Percentiles rank a stretch among this genome's conserved stretches.
phyloP scores from a whole-genome alignment of 257 asterid genomes.

The Solanum chiquidenum region DNA sequence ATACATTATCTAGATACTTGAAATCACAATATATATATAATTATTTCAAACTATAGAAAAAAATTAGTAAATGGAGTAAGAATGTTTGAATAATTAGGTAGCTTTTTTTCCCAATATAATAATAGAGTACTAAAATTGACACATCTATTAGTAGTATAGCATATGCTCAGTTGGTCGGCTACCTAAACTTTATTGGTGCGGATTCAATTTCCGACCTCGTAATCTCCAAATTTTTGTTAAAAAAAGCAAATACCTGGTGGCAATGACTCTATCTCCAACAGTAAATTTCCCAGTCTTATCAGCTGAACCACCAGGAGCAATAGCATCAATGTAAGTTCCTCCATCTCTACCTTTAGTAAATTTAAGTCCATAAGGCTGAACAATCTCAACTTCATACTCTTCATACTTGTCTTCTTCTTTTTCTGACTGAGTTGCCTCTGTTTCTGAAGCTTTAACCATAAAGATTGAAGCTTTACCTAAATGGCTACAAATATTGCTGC shows the following conservation, averaged over 20 bases:
- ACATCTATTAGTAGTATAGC: neutral
- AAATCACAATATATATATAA: neutral
- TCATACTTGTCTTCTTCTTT: conserved; percentile 27
- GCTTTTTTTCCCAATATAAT: neutral
- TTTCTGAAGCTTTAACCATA: conserved; percentile 38
- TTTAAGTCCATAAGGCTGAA: conserved; percentile 68
- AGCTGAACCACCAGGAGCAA: conserved; percentile 76
- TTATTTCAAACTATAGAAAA: no score
- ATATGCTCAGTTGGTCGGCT: accelerated
- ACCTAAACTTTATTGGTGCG: neutral
- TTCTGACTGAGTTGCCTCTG: conserved; percentile 12
- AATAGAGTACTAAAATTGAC: neutral
- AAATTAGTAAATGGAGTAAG: no score
- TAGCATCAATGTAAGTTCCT: conserved; percentile 90
- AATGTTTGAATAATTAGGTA: no score
- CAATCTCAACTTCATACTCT: conserved; percentile 73
- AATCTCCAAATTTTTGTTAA: neutral
- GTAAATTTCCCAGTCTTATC: conserved; percentile 68
- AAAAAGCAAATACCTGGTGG: conserved; percentile 55
- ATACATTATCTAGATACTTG: neutral
- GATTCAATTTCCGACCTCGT: no score
- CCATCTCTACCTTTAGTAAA: conserved; percentile 88
- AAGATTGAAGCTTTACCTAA: conserved; percentile 6
- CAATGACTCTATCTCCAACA: conserved; percentile 83
- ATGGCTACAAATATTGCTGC: conserved; percentile 1